Evolutionary conservation across 139 green algal species (phyloP), one percentile per base, ranked within the genome.

Genomic region (Picochlorum costavermella): DNA sequence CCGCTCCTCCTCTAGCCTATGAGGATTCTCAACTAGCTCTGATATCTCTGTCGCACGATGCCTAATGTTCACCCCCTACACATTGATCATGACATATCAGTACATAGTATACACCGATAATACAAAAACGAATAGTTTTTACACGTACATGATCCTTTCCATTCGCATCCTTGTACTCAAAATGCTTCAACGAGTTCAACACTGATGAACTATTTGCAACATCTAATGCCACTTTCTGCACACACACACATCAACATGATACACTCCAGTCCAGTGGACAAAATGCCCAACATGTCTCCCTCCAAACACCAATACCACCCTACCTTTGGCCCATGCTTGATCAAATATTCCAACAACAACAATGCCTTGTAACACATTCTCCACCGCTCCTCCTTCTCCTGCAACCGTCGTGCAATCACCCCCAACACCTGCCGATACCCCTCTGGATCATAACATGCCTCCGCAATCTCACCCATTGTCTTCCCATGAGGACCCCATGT

Each of bases 301-400:
- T 49, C 12, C 12, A 49, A 49, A 49, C 43, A 49, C 43, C 43
- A 49, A 48, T 53, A 23, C 55, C 12, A 53, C 46, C 61, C 4
- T 31, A 77, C 68, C 57, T 70, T 73, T 6, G 89, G 89, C 0
- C 89, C 89, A 68, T 95, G 80, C 69, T 92, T 95, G 28, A 84
- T 28, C 53, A 96, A 74, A 75, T 83, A 89, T 66, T 96, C 90
- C 37, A 95, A 74, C 44, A 96, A 71, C 62, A 96, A 81, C 62
- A 96, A 71, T 4, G 82, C 82, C 73, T 96, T 96, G 78, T 96
- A 96, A 44, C 89, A 88, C 37, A 95, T 82, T 16, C 90, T 70
- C 90, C 90, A 96, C 68, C 90, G 86, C 25, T 95, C 85, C 10
- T 73, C 83, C 71, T 82, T 68, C 68, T 92, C 85, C 26, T 84